These are phyloP conservation scores for Verticillium tricorpus DNA, from an alignment of 2,329 filamentous ascomycete species.

Conservation along the genomic window DNA sequence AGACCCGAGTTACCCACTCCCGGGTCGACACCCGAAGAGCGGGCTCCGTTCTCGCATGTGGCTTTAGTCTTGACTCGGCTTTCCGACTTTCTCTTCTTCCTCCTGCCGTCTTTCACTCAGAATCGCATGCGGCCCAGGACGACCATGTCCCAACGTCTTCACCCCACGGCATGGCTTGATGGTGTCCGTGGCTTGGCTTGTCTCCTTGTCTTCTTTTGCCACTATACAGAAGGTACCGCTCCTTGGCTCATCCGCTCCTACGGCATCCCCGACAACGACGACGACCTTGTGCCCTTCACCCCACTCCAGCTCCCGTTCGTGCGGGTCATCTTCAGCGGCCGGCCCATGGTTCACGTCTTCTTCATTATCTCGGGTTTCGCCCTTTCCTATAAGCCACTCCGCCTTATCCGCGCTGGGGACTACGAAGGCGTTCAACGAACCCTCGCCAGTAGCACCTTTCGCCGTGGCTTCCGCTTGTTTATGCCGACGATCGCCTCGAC, in stretches of 20 bases:
- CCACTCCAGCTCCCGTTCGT: constrained; percentile 39
- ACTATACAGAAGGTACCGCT: constrained; percentile 38
- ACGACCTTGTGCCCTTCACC: constrained; percentile 24
- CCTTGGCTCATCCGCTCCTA: constrained; percentile 27
- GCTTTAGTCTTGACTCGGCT: constrained; percentile 1
- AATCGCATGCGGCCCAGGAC: constrained; percentile 18
- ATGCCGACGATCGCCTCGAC: constrained; percentile 39
- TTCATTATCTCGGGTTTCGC: constrained; percentile 48
- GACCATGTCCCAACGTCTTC: constrained; percentile 17
- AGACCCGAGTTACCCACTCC: constrained; percentile 2
- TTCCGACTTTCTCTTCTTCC: constrained; percentile 15
- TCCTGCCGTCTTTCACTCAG: constrained; percentile 26
- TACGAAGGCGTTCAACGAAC: constrained; percentile 29
- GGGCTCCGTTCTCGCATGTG: too few species aligned
- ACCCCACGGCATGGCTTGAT: constrained; percentile 43
- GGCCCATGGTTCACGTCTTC: constrained; percentile 46
- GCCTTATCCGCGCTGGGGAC: constrained; percentile 32
- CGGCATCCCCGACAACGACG: constrained; percentile 21
- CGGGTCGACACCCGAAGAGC: neutral
- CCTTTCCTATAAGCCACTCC: constrained; percentile 38
- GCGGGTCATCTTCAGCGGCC: constrained; percentile 38
- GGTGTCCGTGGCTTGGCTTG: constrained; percentile 43
- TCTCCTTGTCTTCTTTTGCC: constrained; percentile 42
- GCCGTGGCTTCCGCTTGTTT: constrained; percentile 42
- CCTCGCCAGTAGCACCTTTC: constrained; percentile 41